Evolutionary conservation across 495 filamentous ascomycete genomes (phyloP), one percentile per base, ranked within the genome.

Genomic region (Talaromyces proteolyticus): DNA sequence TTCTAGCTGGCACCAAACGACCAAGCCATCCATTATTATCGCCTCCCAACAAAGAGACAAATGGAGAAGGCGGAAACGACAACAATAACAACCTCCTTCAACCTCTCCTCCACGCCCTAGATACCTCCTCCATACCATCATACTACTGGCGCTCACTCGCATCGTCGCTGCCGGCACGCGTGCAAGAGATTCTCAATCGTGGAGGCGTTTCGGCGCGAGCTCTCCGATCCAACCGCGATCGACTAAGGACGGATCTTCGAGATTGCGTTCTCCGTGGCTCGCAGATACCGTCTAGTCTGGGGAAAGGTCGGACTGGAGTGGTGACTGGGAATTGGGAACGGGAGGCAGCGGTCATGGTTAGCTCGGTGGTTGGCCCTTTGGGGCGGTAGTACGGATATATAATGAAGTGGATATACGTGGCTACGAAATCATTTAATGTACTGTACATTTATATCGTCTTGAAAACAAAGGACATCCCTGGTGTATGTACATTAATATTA

Each of bases 291-390:
- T 72, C 50, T 61, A 69, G 24, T 7, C 16, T 52, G 19, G 36
- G 23, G 11, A 52, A 52, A 34, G 42, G 26, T 5, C 8, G 49
- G 57, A 20, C 53, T 73, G 17, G 62, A 58, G 50, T 61, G 4
- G 68, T 64, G 39, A 69, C 67, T 47, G 73, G 77, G 36, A 77
- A 74, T 46, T 96, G 89, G 85, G 94, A 97, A 60, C 80, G 91
- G 49, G 93, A 96, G 68, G 86, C 92, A 22, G 91, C 92, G 5
- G 91, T 98, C 26, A 96, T 98, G 91, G 87, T 95, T 46, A 84
- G 87, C 48, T 82, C 85, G 40, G 80, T 95, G 1, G 62, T 80
- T 36, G 75, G 78, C 36, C 67, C 67, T 18, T 52, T 83, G 42
- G 69, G 75, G 10, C 56, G 76, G 52, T 80, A 64, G 47, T 22